A percentile compares a stretch with the other conserved stretches of the same genome.
Evolutionary conservation across 1,139 yeast species (phyloP).

Genomic region (Blastobotrys ciferrii): DNA sequence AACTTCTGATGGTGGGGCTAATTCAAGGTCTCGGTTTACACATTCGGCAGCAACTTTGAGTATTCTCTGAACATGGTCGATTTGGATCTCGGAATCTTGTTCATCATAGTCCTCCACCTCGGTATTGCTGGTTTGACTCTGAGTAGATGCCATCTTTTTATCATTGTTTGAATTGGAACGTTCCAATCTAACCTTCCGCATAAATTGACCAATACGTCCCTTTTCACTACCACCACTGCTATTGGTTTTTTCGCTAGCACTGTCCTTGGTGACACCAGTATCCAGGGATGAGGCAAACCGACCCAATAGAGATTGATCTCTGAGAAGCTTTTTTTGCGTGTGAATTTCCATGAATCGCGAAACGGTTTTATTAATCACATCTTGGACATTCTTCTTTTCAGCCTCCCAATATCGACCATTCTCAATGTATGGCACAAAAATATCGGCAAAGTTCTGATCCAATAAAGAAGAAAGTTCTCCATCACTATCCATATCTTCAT

Average conservation of each 20-base stretch:
- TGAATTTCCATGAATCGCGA: constrained; percentile 29
- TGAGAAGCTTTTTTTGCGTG: constrained; percentile 20
- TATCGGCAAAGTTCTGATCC: constrained; percentile 69
- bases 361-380: constrained; percentile 47
- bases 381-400: constrained; percentile 71
- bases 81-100: constrained; percentile 20
- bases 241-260: constrained; percentile 16
- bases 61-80: constrained; percentile 55
- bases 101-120: constrained; percentile 18
- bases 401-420: constrained; percentile 68
- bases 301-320: constrained; percentile 30
- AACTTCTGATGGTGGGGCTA: constrained; percentile 55
- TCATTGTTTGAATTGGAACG: constrained; percentile 22
- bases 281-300: constrained; percentile 29
- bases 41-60: constrained; percentile 76
- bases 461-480: constrained; percentile 54
- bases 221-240: constrained; percentile 21
- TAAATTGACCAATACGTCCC: constrained; percentile 35
- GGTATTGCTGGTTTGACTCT: constrained; percentile 5
- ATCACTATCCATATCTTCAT: constrained; percentile 40
- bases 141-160: constrained; percentile 10
- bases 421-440: constrained; percentile 68
- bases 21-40: constrained; percentile 72
- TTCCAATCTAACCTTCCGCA: constrained; percentile 34
- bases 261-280: constrained; percentile 8